Percentiles rank a stretch among this genome's conserved stretches.
phyloP scores from a whole-genome alignment of 495 filamentous ascomycete species.

The Diplogelasinospora grovesii region DNA sequence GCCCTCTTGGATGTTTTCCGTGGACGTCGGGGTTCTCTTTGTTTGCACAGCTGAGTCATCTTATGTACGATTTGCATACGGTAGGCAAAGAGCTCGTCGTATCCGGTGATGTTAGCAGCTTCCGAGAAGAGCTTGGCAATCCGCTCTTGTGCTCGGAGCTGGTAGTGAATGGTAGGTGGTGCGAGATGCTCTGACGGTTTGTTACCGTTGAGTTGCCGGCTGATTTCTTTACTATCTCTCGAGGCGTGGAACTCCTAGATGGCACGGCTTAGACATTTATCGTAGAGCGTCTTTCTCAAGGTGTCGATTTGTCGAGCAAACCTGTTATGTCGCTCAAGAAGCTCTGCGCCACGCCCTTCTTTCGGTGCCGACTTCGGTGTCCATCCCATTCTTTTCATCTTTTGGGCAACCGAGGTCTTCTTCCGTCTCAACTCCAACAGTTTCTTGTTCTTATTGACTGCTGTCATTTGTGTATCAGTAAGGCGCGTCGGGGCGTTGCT shows the following conservation, averaged over 20 bases:
- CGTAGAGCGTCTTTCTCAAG: neutral
- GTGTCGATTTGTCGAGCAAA: neutral
- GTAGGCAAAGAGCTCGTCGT: neutral
- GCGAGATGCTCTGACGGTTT: neutral
- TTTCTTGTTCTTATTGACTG: too few relatives aligned
- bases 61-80: neutral
- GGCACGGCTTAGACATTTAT: neutral
- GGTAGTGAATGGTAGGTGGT: neutral
- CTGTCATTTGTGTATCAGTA: too few relatives aligned
- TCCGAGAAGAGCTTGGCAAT: conserved; percentile 1
- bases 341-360: neutral
- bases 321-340: neutral
- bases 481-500: too few relatives aligned
- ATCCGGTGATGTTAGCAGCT: neutral
- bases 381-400: too few relatives aligned
- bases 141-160: neutral
- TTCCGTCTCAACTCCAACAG: too few relatives aligned
- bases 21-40: too few relatives aligned
- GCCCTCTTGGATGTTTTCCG: too few relatives aligned
- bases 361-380: neutral
- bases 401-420: too few relatives aligned
- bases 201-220: neutral
- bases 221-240: neutral
- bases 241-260: conserved; percentile 2
- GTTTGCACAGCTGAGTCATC: neutral